Conservation (phyloP, 345 rosid genomes). For the Nephelium lappaceum region DNA sequence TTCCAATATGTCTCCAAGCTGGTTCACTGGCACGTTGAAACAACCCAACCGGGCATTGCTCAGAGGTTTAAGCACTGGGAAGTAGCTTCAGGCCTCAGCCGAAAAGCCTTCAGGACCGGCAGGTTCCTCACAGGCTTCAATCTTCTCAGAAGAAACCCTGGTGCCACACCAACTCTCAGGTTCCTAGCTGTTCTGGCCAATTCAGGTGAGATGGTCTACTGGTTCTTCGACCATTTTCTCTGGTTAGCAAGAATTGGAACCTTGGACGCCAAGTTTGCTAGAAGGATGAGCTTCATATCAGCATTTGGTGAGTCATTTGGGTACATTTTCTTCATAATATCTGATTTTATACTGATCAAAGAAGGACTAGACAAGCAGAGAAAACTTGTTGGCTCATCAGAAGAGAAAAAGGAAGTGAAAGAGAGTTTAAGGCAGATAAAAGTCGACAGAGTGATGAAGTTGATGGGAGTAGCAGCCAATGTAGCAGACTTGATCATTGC, state of each 20-base stretch:
- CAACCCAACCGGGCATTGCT: conserved; percentile 54
- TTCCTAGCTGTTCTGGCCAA: conserved; percentile 71
- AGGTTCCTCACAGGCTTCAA: conserved; percentile 96
- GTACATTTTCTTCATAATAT: conserved; percentile 68
- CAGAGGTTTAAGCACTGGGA: conserved; percentile 86
- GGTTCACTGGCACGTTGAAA: conserved; percentile 69
- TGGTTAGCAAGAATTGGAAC: conserved; percentile 93
- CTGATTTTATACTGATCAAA: conserved; percentile 64
- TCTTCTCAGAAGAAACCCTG: conserved; percentile 71
- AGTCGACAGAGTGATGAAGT: conserved; percentile 73
- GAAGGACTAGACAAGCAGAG: conserved; percentile 55
- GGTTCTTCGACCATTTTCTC: conserved; percentile 91
- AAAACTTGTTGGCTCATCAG: conserved; percentile 35
- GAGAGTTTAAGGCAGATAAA: conserved; percentile 49
- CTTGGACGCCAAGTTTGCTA: conserved; percentile 63
- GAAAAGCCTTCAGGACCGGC: conserved; percentile 92
- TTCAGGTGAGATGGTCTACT: conserved; percentile 95
- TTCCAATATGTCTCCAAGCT: conserved; percentile 97
- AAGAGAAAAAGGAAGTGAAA: conserved; percentile 30
- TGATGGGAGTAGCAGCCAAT: conserved; percentile 88
- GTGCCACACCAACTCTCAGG: conserved; percentile 49
- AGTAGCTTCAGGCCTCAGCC: conserved; percentile 88
- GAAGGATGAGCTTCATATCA: conserved; percentile 85
- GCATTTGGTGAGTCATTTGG: conserved; percentile 99
- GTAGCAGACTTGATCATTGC: conserved; percentile 87